phyloP scores from a whole-genome alignment of 495 filamentous ascomycete species.

The Talaromyces borbonicus region DNA sequence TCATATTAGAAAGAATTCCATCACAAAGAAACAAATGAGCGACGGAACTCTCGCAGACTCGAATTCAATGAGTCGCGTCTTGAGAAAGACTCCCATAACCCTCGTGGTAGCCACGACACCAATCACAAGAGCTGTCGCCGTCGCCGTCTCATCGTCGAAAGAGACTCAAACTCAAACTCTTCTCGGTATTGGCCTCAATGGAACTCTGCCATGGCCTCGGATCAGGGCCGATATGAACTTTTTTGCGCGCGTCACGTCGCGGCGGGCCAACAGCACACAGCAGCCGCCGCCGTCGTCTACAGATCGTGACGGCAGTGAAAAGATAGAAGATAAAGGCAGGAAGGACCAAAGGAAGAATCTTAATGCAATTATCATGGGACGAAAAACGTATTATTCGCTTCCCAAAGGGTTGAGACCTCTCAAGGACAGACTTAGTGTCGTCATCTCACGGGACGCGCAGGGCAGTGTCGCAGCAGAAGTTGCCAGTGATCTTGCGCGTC shows the following conservation, averaged over 20 bases:
- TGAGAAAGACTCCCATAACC: slow-evolving; percentile 10
- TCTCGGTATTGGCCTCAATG: slow-evolving; percentile 79
- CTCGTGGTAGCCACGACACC: slow-evolving; percentile 37
- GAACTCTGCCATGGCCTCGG: slow-evolving; percentile 78
- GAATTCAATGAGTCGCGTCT: background rate
- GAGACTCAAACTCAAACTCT: slow-evolving; percentile 21
- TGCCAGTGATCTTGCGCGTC: slow-evolving; percentile 13
- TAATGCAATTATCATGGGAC: slow-evolving; percentile 93
- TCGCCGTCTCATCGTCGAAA: slow-evolving; percentile 57
- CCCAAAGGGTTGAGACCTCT: slow-evolving; percentile 70
- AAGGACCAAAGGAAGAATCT: background rate
- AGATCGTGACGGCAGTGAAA: slow-evolving; percentile 10
- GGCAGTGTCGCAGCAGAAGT: slow-evolving; percentile 21
- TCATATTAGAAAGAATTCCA: background rate
- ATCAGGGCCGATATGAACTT: slow-evolving; percentile 87
- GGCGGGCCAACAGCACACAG: too few relatives aligned
- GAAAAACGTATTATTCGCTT: slow-evolving; percentile 89
- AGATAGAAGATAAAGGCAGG: background rate
- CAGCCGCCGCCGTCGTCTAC: slow-evolving; percentile 18
- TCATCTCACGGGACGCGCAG: slow-evolving; percentile 49
- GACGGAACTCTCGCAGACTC: too few relatives aligned
- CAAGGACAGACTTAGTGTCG: slow-evolving; percentile 63
- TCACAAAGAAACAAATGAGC: too few relatives aligned
- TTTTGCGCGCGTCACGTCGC: slow-evolving; percentile 84
- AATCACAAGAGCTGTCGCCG: slow-evolving; percentile 20